A percentile compares a stretch with the other conserved stretches of the same genome.
Conservation (phyloP, 495 filamentous ascomycete species). For the Penicillium riverlandense region DNA sequence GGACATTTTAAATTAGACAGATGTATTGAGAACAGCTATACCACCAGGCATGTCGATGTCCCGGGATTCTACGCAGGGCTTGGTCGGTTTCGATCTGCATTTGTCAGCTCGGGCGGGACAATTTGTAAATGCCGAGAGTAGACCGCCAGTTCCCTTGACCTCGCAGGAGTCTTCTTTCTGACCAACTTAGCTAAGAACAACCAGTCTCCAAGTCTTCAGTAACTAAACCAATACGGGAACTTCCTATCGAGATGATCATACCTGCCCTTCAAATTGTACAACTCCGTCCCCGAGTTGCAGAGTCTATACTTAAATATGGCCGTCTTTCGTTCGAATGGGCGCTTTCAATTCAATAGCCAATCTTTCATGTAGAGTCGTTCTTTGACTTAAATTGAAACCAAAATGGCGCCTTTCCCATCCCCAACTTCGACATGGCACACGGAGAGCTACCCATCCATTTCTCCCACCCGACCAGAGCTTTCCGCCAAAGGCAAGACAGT, state of each 20-base stretch:
- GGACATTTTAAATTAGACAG: constrained; percentile 19
- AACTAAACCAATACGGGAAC: too few relatives aligned
- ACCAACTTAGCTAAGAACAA: too few relatives aligned
- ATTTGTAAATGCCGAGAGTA: constrained; percentile 18
- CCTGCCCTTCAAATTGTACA: too few relatives aligned
- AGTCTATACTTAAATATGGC: background rate
- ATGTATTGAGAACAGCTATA: too few relatives aligned
- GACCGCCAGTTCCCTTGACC: too few relatives aligned
- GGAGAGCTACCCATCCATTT: constrained; percentile 32
- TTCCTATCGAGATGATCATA: too few relatives aligned
- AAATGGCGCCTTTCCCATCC: constrained; percentile 19
- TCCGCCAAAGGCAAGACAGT: constrained; percentile 37
- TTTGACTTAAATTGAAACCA: background rate
- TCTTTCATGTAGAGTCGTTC: too few relatives aligned
- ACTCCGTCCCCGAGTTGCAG: too few relatives aligned
- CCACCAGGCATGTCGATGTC: too few relatives aligned
- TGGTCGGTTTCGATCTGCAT: constrained; percentile 2
- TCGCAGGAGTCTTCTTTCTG: too few relatives aligned
- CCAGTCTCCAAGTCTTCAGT: too few relatives aligned
- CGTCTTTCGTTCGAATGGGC: background rate
- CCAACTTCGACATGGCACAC: constrained; percentile 24
- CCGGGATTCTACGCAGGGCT: too few relatives aligned
- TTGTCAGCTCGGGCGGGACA: constrained; percentile 38
- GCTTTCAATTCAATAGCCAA: background rate
- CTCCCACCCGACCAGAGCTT: constrained; percentile 30